phyloP scores from a whole-genome alignment of 371 early-diverging fungal species.

The Zopfochytrium polystomum region DNA sequence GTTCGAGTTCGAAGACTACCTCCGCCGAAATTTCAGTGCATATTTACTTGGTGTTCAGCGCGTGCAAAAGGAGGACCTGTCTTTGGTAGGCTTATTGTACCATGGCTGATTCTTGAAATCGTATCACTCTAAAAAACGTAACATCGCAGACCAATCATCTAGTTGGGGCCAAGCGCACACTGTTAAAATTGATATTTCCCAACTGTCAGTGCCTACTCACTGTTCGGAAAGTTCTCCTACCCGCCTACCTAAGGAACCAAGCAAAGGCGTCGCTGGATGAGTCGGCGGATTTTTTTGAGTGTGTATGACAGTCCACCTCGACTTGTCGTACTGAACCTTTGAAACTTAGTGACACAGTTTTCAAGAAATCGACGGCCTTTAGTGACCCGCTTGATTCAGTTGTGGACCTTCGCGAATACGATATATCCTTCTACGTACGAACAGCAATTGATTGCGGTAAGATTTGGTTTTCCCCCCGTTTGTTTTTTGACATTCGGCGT shows the following conservation, averaged over 20 bases:
- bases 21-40: slow-evolving; percentile 70
- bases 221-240: slow-evolving; percentile 72
- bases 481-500: neutral
- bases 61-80: slow-evolving; percentile 80
- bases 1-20: slow-evolving; percentile 81
- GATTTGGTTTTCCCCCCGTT: neutral
- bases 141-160: slow-evolving; percentile 84
- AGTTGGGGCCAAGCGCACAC: slow-evolving; percentile 64
- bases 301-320: no score
- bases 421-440: slow-evolving; percentile 89
- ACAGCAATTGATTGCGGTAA: slow-evolving; percentile 88
- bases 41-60: slow-evolving; percentile 61
- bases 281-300: neutral
- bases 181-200: slow-evolving; percentile 77
- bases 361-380: slow-evolving; percentile 3
- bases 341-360: neutral
- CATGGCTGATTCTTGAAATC: neutral
- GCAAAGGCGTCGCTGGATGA: slow-evolving; percentile 47
- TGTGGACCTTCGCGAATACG: slow-evolving; percentile 89
- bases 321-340: no score
- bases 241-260: slow-evolving; percentile 67
- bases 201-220: slow-evolving; percentile 76
- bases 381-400: slow-evolving; percentile 39
- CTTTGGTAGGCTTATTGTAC: slow-evolving; percentile 56
- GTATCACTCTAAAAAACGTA: no score